Evolutionary conservation across 2,329 filamentous ascomycete genomes (phyloP).

Genomic region (Colletotrichum sidae): DNA sequence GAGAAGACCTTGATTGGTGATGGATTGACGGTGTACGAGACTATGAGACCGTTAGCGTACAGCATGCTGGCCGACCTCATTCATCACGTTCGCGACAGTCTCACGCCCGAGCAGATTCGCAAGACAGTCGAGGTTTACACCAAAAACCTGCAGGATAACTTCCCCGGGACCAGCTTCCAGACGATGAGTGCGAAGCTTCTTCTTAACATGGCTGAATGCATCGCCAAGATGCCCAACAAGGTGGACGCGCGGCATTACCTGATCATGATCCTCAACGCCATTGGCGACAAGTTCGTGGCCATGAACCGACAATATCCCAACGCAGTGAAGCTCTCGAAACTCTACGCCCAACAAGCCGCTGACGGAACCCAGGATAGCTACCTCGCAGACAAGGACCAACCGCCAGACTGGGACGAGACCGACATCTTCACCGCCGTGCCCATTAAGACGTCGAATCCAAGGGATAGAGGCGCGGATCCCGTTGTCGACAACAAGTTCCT

Average conservation of each 20-base stretch:
- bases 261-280: constrained; percentile 97
- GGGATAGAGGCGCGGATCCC: constrained; percentile 89
- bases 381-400: constrained; percentile 81
- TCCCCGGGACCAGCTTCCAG: constrained; percentile 97
- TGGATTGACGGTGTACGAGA: constrained; percentile 95
- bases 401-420: constrained; percentile 96
- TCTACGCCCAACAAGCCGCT: constrained; percentile 77
- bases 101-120: constrained; percentile 90
- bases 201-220: constrained; percentile 98
- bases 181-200: constrained; percentile 99
- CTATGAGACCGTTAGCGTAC: constrained; percentile 93
- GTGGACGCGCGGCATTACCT: constrained; percentile 94
- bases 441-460: constrained; percentile 92
- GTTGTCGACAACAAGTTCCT: constrained; percentile 98
- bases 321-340: constrained; percentile 89
- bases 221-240: constrained; percentile 93
- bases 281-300: constrained; percentile 96
- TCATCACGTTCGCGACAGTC: constrained; percentile 92
- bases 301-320: constrained; percentile 98
- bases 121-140: constrained; percentile 98
- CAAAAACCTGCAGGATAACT: constrained; percentile 92
- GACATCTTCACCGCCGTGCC: constrained; percentile 97
- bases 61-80: constrained; percentile 99
- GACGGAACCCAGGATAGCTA: constrained; percentile 77
- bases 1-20: constrained; percentile 95